A percentile compares a stretch with the other conserved stretches of the same genome.
phyloP scores from a whole-genome alignment of 2,329 filamentous ascomycete genomes.

The Hymenoscyphus fraxineus region DNA sequence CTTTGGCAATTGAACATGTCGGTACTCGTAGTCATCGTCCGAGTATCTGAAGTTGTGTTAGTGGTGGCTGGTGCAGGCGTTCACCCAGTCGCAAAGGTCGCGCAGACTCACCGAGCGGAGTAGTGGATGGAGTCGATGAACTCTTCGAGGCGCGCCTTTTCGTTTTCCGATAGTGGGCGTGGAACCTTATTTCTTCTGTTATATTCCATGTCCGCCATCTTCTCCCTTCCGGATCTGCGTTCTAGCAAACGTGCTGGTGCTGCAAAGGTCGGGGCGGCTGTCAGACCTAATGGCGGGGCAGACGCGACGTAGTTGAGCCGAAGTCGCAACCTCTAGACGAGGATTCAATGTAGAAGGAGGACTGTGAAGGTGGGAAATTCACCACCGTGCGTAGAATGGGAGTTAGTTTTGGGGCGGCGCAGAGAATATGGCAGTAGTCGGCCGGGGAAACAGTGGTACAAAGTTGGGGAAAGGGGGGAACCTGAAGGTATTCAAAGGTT shows the following conservation, averaged over 20 bases:
- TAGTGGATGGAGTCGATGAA: constrained; percentile 95
- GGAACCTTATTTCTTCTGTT: constrained; percentile 83
- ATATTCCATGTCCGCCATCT: constrained; percentile 51
- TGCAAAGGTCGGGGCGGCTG: not conserved
- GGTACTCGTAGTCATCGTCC: constrained; percentile 90
- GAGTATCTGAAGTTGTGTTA: constrained; percentile 64
- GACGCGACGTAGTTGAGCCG: constrained; percentile 12
- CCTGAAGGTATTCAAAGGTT: constrained; percentile 8
- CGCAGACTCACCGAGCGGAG: constrained; percentile 69
- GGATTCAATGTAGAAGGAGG: not conserved
- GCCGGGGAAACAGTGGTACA: constrained; percentile 6
- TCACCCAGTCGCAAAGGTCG: not conserved
- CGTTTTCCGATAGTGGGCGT: constrained; percentile 72
- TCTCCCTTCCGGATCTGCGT: not conserved
- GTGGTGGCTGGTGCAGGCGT: not conserved
- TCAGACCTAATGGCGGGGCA: constrained; percentile 15
- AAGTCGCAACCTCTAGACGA: constrained; percentile 6
- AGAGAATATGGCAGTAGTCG: not conserved
- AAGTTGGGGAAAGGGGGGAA: not conserved
- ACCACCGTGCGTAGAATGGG: not conserved
- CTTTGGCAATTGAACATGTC: constrained; percentile 95
- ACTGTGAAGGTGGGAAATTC: not conserved
- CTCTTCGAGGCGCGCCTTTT: constrained; percentile 82
- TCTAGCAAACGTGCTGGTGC: constrained; percentile 3
- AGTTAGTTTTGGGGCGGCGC: not conserved